These are phyloP conservation scores for Cladosporium halotolerans DNA, from an alignment of 2,329 filamentous ascomycete species.

Conservation along the genomic window DNA sequence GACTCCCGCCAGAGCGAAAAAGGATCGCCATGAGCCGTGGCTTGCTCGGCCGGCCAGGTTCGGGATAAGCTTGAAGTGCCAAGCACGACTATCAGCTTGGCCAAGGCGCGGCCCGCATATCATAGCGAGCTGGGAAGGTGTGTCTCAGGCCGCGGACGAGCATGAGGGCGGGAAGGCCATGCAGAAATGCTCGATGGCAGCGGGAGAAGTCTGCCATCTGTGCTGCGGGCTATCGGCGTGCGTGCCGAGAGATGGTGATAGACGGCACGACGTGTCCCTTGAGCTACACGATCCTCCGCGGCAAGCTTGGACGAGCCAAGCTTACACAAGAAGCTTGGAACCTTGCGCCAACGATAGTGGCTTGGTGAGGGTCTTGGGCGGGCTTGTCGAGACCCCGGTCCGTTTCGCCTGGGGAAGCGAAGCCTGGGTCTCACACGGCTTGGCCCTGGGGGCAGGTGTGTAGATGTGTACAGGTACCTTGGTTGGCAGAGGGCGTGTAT, in stretches of 20 bases:
- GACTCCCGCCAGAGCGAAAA: conserved; percentile 1
- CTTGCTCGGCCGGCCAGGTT: conserved; percentile 9
- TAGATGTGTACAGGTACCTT: background rate
- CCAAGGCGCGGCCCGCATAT: background rate
- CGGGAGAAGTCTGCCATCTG: too few relatives aligned
- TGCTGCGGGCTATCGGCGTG: too few relatives aligned
- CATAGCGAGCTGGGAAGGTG: too few relatives aligned
- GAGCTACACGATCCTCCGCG: conserved; percentile 1
- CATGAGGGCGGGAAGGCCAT: too few relatives aligned
- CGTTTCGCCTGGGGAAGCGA: conserved; percentile 13
- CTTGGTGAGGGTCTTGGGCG: conserved; percentile 7
- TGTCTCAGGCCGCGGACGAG: too few relatives aligned
- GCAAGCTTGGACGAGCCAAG: conserved; percentile 10
- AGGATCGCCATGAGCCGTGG: conserved; percentile 3
- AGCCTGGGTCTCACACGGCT: background rate
- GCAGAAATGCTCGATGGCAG: too few relatives aligned
- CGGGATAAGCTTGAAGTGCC: conserved; percentile 10
- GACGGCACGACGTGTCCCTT: too few relatives aligned
- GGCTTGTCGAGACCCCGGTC: conserved; percentile 11
- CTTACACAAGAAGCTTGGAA: conserved; percentile 7
- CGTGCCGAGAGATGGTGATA: too few relatives aligned
- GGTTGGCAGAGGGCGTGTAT: too few relatives aligned
- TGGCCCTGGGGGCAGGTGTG: background rate
- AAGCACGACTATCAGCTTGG: conserved; percentile 8
- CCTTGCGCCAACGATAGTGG: background rate